A percentile compares a stretch with the other conserved stretches of the same genome.
Evolutionary conservation across 192 early-diverging fungal genomes (phyloP).

Genomic region (Backusella psychrophila): DNA sequence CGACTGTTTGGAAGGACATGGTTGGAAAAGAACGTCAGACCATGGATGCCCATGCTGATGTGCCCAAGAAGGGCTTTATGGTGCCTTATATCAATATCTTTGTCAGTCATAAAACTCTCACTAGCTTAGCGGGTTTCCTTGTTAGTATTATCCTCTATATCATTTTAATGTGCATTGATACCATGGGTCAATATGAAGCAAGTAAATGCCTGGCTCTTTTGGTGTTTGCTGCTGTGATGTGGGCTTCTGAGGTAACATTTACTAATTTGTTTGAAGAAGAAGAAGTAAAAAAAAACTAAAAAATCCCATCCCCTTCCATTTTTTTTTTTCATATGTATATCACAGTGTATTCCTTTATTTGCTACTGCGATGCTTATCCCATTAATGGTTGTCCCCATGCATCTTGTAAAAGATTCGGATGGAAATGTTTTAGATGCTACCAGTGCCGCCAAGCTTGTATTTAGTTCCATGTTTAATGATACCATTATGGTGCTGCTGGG

Average conservation of each 20-base stretch:
- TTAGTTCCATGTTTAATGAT: constrained; percentile 68
- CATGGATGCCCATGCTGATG: constrained; percentile 33
- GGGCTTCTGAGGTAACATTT: constrained; percentile 72
- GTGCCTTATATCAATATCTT: neutral
- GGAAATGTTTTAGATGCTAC: constrained; percentile 28
- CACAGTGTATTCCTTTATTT: constrained; percentile 64
- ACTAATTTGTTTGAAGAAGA: neutral
- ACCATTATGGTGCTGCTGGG: constrained; percentile 74
- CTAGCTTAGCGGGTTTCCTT: constrained; percentile 28
- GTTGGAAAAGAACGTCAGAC: constrained; percentile 57
- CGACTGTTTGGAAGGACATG: constrained; percentile 77
- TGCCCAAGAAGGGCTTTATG: neutral
- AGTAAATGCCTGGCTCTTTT: constrained; percentile 86
- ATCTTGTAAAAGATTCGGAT: constrained; percentile 54
- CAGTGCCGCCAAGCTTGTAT: constrained; percentile 58
- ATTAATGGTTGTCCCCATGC: constrained; percentile 55
- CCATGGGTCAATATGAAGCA: constrained; percentile 71
- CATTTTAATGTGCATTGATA: constrained; percentile 51
- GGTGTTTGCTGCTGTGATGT: constrained; percentile 76
- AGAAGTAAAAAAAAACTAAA: no score
- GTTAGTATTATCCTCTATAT: constrained; percentile 56
- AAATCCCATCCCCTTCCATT: neutral
- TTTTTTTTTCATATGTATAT: neutral
- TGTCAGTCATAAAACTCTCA: neutral
- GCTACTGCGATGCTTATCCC: constrained; percentile 67